A percentile compares a stretch with the other conserved stretches of the same genome.
phyloP scores from a whole-genome alignment of 176 grass and related monocot species.

The Canna indica region DNA sequence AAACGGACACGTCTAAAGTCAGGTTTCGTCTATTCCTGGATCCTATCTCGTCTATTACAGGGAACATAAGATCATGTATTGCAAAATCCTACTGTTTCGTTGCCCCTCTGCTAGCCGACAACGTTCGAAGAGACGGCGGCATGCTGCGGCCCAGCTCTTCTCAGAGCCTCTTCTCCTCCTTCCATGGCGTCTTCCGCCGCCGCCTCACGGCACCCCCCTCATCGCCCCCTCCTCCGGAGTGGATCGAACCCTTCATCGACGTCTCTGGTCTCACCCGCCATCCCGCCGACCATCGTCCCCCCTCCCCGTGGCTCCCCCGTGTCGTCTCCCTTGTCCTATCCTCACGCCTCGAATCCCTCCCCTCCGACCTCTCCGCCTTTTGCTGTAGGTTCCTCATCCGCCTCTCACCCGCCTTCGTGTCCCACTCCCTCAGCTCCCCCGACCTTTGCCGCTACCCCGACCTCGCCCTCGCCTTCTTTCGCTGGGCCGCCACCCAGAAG shows the following conservation, averaged over 20 bases:
- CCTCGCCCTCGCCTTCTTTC: slow-evolving; percentile 54
- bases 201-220: slow-evolving; percentile 8
- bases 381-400: slow-evolving; percentile 60
- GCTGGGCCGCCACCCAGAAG: slow-evolving; percentile 33
- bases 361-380: slow-evolving; percentile 55
- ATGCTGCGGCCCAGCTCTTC: no score
- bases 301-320: slow-evolving; percentile 65
- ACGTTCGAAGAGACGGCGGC: background rate
- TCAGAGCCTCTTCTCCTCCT: background rate
- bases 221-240: slow-evolving; percentile 30
- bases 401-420: slow-evolving; percentile 62
- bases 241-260: slow-evolving; percentile 52
- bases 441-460: slow-evolving; percentile 37
- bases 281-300: slow-evolving; percentile 8
- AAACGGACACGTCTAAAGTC: no score
- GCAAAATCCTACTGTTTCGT: no score
- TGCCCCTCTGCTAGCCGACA: background rate
- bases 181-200: background rate
- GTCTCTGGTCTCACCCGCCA: slow-evolving; percentile 41
- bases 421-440: slow-evolving; percentile 39
- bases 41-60: no score
- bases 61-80: no score
- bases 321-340: slow-evolving; percentile 58
- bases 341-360: slow-evolving; percentile 36
- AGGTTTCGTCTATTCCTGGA: no score